These are phyloP conservation scores for Pelargonium cotyledonis DNA, from an alignment of 441 rosid species.

Conservation along the genomic window DNA sequence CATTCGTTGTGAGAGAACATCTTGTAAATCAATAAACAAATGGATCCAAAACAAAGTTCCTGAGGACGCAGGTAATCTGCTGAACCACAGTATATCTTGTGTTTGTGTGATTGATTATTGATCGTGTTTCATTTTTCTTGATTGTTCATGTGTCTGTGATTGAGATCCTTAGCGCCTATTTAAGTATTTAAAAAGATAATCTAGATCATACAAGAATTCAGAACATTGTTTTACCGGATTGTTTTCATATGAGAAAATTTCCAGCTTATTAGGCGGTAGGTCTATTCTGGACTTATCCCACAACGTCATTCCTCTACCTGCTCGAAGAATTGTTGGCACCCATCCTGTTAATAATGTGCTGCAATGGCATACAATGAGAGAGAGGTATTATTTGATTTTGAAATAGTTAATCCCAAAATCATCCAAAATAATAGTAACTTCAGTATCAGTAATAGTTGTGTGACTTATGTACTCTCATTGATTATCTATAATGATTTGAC, in stretches of 20 bases:
- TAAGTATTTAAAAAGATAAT: neutral
- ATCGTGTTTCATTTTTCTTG: no score
- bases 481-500: neutral
- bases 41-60: no score
- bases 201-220: neutral
- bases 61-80: no score
- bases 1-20: no score
- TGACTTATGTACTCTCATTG: neutral
- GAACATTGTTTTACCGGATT: constrained; percentile 40
- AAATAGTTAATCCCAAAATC: neutral
- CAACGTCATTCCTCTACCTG: constrained; percentile 78
- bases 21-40: no score
- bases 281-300: constrained; percentile 59
- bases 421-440: neutral
- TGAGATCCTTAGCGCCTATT: neutral
- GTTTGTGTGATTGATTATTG: no score
- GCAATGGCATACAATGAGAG: constrained; percentile 12
- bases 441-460: neutral
- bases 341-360: constrained; percentile 82
- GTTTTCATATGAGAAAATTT: constrained; percentile 76
- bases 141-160: no score
- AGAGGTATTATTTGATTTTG: neutral
- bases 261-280: constrained; percentile 52
- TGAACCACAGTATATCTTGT: no score
- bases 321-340: constrained; percentile 82